Evolutionary conservation across 805 yeast species (phyloP), one percentile per base, ranked within the genome.

Genomic region (Candida ulmi): DNA sequence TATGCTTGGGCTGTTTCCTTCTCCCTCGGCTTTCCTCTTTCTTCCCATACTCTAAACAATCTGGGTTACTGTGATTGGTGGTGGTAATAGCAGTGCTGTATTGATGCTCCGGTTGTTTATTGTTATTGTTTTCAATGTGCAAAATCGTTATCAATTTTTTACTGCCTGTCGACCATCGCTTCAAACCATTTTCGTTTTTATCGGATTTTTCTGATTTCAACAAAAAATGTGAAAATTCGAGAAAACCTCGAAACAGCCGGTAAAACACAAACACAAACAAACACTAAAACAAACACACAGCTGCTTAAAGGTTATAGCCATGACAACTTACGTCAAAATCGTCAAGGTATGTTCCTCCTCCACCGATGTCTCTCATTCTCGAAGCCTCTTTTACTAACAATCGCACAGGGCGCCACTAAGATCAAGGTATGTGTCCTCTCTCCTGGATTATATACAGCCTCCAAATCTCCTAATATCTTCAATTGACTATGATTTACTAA

Each of bases 271-370:
- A 21, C 24, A 17, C 28, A n/a, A 26, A 18, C n/a, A n/a, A n/a
- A n/a, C n/a, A n/a, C n/a, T n/a, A n/a, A n/a, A n/a, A n/a, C n/a
- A n/a, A n/a, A n/a, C n/a, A n/a, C n/a, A n/a, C n/a, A n/a, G n/a
- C n/a, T n/a, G n/a, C n/a, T n/a, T n/a, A n/a, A n/a, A n/a, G n/a
- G n/a, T n/a, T n/a, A n/a, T n/a, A n/a, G n/a, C n/a, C 15, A 76
- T 78, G 84, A 76, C 83, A 2, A 76, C 84, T 1, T 80, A 78
- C 55, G 82, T 80, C 46, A 84, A 83, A 62, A 68, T 83, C 43
- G 93, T 84, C 47, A 85, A 84, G 66, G 79, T 67, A 42, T 26
- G 67, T 53, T 21, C 9, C 24, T 9, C 9, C 24, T 21, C 18
- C 8, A 7, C 7, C 18, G 8, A 17, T 16, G 6, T 29, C n/a